Percentiles rank a stretch among this genome's conserved stretches.
Evolutionary conservation across 2,329 filamentous ascomycete genomes (phyloP).

Genomic region (Lasiodiplodia gonubiensis): DNA sequence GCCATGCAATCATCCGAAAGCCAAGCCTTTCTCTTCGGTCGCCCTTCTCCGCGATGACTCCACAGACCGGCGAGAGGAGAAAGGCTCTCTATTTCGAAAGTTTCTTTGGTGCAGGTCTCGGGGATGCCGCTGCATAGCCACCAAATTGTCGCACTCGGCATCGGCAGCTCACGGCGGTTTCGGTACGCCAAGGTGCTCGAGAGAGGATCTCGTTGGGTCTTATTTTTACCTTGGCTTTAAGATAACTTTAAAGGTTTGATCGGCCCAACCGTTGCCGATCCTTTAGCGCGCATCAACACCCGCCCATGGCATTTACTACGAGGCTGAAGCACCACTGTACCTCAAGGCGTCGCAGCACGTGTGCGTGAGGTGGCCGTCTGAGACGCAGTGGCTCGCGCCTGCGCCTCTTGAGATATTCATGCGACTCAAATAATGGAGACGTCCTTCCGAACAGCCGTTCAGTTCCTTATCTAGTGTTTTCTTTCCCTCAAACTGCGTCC

Average conservation of each 20-base stretch:
- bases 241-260: conserved; percentile 24
- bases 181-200: no score
- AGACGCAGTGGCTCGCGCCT: conserved; percentile 12
- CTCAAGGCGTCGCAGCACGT: conserved; percentile 17
- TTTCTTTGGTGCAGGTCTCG: neutral
- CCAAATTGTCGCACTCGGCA: neutral
- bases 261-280: conserved; percentile 11
- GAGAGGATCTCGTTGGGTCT: conserved; percentile 8
- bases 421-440: conserved; percentile 19
- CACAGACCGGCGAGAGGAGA: neutral
- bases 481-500: conserved; percentile 7
- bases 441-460: conserved; percentile 17
- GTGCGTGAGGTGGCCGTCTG: neutral
- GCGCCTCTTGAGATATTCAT: conserved; percentile 6
- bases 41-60: neutral
- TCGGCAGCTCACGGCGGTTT: no score
- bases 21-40: neutral
- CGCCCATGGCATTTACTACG: conserved; percentile 6
- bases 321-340: conserved; percentile 20
- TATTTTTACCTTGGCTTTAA: conserved; percentile 14
- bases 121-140: neutral
- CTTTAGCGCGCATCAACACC: conserved; percentile 10
- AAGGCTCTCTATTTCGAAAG: no score
- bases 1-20: neutral
- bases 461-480: conserved; percentile 17